Evolutionary conservation across 441 rosid genomes (phyloP).

Genomic region (Syzygium syzygioides): DNA sequence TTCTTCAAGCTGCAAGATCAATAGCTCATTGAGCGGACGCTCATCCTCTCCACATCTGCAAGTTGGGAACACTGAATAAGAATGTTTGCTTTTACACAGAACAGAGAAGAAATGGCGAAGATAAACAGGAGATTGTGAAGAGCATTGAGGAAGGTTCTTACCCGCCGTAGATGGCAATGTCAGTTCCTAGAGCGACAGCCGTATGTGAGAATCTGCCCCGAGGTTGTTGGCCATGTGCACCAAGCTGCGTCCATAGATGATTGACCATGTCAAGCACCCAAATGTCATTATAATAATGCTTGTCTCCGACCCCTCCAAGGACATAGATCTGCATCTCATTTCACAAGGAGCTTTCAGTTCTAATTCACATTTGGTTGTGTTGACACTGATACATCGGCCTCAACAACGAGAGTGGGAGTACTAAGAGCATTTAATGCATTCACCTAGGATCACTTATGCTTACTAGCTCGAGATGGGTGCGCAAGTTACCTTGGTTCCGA

Average conservation of each 20-base stretch:
- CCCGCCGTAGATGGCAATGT: conserved; percentile 69
- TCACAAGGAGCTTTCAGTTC: not conserved
- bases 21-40: conserved; percentile 57
- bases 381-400: not conserved
- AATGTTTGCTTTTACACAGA: too few species aligned
- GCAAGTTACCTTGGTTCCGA: conserved; percentile 47
- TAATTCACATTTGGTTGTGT: not conserved
- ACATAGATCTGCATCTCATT: conserved; percentile 41
- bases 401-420: not conserved
- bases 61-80: not conserved
- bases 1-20: conserved; percentile 49
- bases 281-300: conserved; percentile 57
- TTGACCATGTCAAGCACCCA: conserved; percentile 48
- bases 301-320: conserved; percentile 72
- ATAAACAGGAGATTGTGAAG: not conserved
- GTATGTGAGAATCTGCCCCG: conserved; percentile 78
- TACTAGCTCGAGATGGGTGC: not conserved
- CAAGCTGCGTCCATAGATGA: conserved; percentile 45
- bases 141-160: conserved; percentile 4
- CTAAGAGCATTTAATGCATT: not conserved
- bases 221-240: conserved; percentile 50
- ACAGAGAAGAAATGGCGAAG: not conserved
- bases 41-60: conserved; percentile 75
- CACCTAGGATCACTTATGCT: not conserved
- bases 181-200: conserved; percentile 36